phyloP scores from a whole-genome alignment of 179 eudicot genomes.

The Silene coronaria region DNA sequence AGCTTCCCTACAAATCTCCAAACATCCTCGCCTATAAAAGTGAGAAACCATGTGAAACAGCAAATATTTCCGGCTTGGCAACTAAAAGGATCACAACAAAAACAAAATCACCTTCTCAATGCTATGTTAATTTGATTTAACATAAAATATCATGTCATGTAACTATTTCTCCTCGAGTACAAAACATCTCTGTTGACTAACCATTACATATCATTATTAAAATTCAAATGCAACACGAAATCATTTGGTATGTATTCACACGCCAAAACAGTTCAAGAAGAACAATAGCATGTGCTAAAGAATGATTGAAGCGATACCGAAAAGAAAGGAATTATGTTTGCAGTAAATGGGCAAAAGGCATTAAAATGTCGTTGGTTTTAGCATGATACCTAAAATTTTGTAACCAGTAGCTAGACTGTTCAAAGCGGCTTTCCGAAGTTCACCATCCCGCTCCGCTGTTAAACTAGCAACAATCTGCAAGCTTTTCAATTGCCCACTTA shows the following conservation, averaged over 20 bases:
- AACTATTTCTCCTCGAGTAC: neutral
- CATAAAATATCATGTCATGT: neutral
- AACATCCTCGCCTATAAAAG: slow-evolving; percentile 69
- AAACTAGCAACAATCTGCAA: slow-evolving; percentile 89
- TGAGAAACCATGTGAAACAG: neutral
- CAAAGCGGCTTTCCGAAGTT: slow-evolving; percentile 79
- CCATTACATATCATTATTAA: neutral
- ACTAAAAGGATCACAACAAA: neutral
- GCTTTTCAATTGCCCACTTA: slow-evolving; percentile 75
- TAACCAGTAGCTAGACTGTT: slow-evolving; percentile 77
- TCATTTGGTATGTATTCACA: neutral
- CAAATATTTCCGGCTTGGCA: neutral
- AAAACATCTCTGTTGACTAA: neutral
- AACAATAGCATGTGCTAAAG: neutral
- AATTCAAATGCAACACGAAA: neutral
- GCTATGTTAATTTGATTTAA: too few relatives aligned
- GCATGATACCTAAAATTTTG: slow-evolving; percentile 66
- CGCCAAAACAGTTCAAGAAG: neutral
- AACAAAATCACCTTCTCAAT: neutral
- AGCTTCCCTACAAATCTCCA: slow-evolving; percentile 92
- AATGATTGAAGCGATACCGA: neutral
- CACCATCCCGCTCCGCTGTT: slow-evolving; percentile 95
- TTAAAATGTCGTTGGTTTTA: neutral
- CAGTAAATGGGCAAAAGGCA: neutral
- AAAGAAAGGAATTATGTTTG: neutral